Percentiles rank a stretch among this genome's conserved stretches.
phyloP scores from a whole-genome alignment of 2,329 filamentous ascomycete species.

The Aspergillus sp. region DNA sequence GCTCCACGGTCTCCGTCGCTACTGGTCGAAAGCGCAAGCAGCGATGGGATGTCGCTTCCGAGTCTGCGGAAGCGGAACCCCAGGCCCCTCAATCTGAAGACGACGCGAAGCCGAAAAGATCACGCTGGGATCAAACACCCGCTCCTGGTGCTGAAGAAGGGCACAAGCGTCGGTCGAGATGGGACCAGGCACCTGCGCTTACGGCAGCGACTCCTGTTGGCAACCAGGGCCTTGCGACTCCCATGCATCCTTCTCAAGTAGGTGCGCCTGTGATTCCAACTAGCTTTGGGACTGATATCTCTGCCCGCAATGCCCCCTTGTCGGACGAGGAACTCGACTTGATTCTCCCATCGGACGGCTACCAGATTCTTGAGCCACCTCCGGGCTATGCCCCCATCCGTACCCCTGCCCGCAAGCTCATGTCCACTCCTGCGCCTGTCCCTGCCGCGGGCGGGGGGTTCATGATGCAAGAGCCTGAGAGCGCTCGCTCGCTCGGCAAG shows the following conservation, averaged over 20 bases:
- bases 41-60: constrained; percentile 78
- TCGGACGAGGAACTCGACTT: constrained; percentile 91
- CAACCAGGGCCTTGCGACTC: constrained; percentile 65
- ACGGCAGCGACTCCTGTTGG: constrained; percentile 63
- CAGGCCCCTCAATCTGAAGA: constrained; percentile 43
- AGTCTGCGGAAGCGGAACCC: constrained; percentile 43
- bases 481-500: constrained; percentile 72
- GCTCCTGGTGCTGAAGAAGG: constrained; percentile 51
- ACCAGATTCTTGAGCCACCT: constrained; percentile 83
- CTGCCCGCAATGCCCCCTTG: constrained; percentile 67
- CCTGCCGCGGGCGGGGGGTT: constrained; percentile 63
- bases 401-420: constrained; percentile 65
- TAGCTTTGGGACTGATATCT: constrained; percentile 75
- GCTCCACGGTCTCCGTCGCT: constrained; percentile 55
- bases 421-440: constrained; percentile 62
- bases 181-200: constrained; percentile 75
- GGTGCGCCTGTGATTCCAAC: constrained; percentile 44
- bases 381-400: constrained; percentile 83
- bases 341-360: constrained; percentile 85
- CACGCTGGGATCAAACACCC: constrained; percentile 80
- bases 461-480: constrained; percentile 95
- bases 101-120: constrained; percentile 62
- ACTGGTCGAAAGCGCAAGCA: constrained; percentile 77
- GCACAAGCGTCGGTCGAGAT: constrained; percentile 71
- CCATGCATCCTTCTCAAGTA: constrained; percentile 63